Evolutionary conservation across 2,329 filamentous ascomycete species (phyloP).

Genomic region (Colletotrichum navitas): DNA sequence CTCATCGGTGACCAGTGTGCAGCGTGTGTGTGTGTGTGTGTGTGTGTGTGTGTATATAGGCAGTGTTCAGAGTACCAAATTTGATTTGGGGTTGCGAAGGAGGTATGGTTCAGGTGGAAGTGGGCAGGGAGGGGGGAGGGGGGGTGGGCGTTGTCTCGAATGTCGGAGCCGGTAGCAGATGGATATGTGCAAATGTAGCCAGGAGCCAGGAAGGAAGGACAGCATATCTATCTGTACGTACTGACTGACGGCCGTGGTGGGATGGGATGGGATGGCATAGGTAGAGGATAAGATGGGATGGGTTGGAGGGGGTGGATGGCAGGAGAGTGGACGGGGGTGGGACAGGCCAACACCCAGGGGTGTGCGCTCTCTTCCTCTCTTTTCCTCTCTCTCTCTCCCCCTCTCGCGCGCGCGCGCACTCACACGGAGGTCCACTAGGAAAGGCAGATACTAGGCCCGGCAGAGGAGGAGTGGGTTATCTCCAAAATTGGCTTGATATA

Average conservation of each 20-base stretch:
- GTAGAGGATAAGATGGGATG: slow-evolving; percentile 3
- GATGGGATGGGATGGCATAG: slow-evolving; percentile 16
- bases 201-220: slow-evolving; percentile 36
- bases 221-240: not conserved
- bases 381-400: not conserved
- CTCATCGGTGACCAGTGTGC: slow-evolving; percentile 4
- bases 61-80: slow-evolving; percentile 29
- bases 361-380: not conserved
- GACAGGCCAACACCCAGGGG: slow-evolving; percentile 30
- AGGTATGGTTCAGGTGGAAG: slow-evolving; percentile 42
- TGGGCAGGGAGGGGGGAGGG: slow-evolving; percentile 30
- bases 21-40: not conserved
- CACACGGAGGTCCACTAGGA: not conserved
- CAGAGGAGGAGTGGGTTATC: slow-evolving; percentile 23
- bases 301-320: slow-evolving; percentile 15
- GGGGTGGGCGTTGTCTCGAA: slow-evolving; percentile 41
- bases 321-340: slow-evolving; percentile 8
- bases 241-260: slow-evolving; percentile 3
- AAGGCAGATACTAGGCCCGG: slow-evolving; percentile 9
- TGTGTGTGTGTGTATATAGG: not conserved
- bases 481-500: slow-evolving; percentile 25
- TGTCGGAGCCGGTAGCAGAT: slow-evolving; percentile 40
- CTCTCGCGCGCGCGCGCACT: too few species aligned
- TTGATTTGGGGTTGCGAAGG: slow-evolving; percentile 40
- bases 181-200: slow-evolving; percentile 35